Evolutionary conservation across 2,329 filamentous ascomycete genomes (phyloP).

Genomic region (Gnomoniopsis smithogilvyi): DNA sequence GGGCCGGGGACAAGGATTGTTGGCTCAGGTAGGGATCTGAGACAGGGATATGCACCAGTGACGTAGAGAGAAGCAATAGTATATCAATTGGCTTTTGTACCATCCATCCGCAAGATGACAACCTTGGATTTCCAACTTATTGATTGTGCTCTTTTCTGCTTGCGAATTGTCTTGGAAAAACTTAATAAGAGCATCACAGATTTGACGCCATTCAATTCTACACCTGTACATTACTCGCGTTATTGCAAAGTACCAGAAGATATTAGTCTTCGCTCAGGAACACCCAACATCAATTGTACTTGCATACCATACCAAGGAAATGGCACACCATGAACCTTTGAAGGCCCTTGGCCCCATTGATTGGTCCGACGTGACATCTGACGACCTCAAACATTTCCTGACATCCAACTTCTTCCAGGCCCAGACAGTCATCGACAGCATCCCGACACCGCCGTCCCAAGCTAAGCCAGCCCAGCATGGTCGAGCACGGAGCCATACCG

Average conservation of each 20-base stretch:
- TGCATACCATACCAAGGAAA: conserved; percentile 24
- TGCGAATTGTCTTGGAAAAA: no score
- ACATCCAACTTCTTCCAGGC: conserved; percentile 61
- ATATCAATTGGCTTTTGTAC: no score
- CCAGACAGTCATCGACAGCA: conserved; percentile 71
- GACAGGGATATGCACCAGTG: no score
- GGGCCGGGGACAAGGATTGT: no score
- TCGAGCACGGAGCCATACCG: conserved; percentile 46
- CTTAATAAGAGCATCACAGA: no score
- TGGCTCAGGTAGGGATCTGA: no score
- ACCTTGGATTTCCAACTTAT: no score
- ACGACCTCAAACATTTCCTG: conserved; percentile 53
- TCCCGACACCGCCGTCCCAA: conserved; percentile 57
- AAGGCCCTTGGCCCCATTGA: conserved; percentile 53
- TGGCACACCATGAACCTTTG: conserved; percentile 60
- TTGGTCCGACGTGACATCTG: conserved; percentile 42
- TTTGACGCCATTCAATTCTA: no score
- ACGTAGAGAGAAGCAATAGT: no score
- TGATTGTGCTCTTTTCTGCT: no score
- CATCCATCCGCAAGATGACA: no score
- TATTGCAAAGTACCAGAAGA: neutral
- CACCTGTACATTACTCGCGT: neutral
- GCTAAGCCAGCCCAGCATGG: conserved; percentile 47
- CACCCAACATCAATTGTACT: neutral
- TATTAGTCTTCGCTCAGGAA: neutral